phyloP scores from a whole-genome alignment of 176 grass and related monocot species.

The Oryza longistaminata region DNA sequence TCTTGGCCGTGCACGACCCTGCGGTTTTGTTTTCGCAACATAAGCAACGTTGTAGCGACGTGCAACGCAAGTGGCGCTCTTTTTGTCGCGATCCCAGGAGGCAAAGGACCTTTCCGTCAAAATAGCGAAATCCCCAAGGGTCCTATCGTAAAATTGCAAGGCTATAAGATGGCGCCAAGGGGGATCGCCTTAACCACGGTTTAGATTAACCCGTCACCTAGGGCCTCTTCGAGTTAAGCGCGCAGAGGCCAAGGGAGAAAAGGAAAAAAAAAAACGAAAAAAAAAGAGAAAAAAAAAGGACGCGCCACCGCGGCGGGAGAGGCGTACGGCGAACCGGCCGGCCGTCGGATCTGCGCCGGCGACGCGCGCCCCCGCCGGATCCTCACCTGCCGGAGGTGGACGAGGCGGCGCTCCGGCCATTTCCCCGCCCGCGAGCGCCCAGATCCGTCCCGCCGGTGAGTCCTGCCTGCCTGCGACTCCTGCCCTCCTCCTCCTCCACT shows the following conservation, averaged over 20 bases:
- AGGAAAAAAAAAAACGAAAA: background rate
- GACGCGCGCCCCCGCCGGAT: slow-evolving; percentile 4
- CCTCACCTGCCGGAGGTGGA: slow-evolving; percentile 26
- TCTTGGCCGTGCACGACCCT: background rate
- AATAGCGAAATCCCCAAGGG: background rate
- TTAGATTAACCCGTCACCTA: slow-evolving; percentile 57
- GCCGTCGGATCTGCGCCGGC: slow-evolving; percentile 41
- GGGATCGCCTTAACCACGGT: slow-evolving; percentile 50
- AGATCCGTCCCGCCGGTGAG: slow-evolving; percentile 54
- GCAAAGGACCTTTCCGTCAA: background rate
- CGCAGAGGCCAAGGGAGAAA: slow-evolving; percentile 5
- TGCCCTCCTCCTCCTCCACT: background rate
- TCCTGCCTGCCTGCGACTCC: background rate
- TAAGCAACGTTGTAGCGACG: background rate
- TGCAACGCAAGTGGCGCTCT: background rate
- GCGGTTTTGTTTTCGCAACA: background rate
- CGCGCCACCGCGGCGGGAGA: slow-evolving; percentile 32
- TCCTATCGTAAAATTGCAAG: background rate
- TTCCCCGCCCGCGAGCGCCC: slow-evolving; percentile 18
- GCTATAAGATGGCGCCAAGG: slow-evolving; percentile 30
- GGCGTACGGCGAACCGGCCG: slow-evolving; percentile 43
- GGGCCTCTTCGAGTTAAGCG: slow-evolving; percentile 43
- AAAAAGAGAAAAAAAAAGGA: background rate
- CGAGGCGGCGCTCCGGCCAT: slow-evolving; percentile 20
- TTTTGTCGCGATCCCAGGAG: slow-evolving; percentile 29